Percentiles rank a stretch among this genome's conserved stretches.
phyloP scores from a whole-genome alignment of 2,329 filamentous ascomycete genomes.

The Penicillium sp. region DNA sequence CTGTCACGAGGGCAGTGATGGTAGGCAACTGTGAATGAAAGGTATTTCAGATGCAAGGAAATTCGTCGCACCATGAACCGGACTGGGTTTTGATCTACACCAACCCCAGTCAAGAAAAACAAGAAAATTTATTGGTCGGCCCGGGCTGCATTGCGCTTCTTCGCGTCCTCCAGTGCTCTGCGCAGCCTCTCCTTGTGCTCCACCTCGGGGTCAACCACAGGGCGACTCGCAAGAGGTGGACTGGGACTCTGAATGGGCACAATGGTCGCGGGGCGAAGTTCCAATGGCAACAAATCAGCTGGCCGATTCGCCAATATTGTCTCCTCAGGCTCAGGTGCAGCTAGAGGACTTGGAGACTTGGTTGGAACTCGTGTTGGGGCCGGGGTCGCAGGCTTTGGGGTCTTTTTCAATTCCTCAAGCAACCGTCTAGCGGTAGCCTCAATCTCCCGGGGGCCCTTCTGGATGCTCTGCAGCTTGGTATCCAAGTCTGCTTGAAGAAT shows the following conservation, averaged over 20 bases:
- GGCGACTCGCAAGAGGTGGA: slow-evolving; percentile 13
- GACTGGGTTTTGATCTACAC: not conserved
- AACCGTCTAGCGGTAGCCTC: slow-evolving; percentile 47
- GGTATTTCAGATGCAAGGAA: slow-evolving; percentile 26
- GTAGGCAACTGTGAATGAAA: not conserved
- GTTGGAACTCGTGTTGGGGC: slow-evolving; percentile 17
- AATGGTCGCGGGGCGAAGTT: slow-evolving; percentile 37
- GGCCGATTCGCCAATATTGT: slow-evolving; percentile 16
- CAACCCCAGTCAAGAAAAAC: slow-evolving; percentile 6
- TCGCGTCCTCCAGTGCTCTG: slow-evolving; percentile 60
- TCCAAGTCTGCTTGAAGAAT: slow-evolving; percentile 53
- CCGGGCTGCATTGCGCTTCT: slow-evolving; percentile 57
- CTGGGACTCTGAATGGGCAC: slow-evolving; percentile 19
- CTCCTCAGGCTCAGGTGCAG: slow-evolving; percentile 2
- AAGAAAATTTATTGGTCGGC: slow-evolving; percentile 22
- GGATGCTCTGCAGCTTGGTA: slow-evolving; percentile 50
- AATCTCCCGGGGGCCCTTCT: slow-evolving; percentile 47
- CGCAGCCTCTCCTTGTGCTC: slow-evolving; percentile 57
- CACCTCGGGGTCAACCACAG: slow-evolving; percentile 38
- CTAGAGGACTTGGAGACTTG: slow-evolving; percentile 15
- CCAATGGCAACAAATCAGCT: slow-evolving; percentile 30
- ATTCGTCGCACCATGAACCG: slow-evolving; percentile 31
- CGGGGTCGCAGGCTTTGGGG: slow-evolving; percentile 17
- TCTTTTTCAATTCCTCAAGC: slow-evolving; percentile 44
- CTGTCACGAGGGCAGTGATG: not conserved